Evolutionary conservation across 805 yeast species (phyloP).

Genomic region (Ogataea angusta): DNA sequence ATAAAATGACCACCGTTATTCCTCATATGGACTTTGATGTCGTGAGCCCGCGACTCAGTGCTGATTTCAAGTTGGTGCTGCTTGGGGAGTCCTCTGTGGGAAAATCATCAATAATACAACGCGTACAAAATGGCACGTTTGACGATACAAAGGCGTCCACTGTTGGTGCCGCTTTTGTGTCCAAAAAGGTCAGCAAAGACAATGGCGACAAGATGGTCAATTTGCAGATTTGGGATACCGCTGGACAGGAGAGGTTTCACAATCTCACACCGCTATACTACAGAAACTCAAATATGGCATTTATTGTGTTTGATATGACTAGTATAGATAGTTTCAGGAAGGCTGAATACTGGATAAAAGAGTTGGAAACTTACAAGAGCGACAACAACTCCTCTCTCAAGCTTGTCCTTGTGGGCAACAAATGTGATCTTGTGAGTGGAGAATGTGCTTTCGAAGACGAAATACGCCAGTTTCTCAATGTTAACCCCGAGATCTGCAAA

Average conservation of each 20-base stretch:
- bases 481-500: conserved; percentile 17
- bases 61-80: conserved; percentile 36
- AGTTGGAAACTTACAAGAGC: conserved; percentile 42
- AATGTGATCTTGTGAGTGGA: conserved; percentile 54
- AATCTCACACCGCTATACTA: conserved; percentile 82
- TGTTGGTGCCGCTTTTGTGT: conserved; percentile 97
- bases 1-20: conserved; percentile 15
- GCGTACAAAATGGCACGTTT: conserved; percentile 71
- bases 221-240: conserved; percentile 89
- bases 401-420: conserved; percentile 73
- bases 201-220: conserved; percentile 36
- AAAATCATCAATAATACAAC: conserved; percentile 71
- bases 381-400: conserved; percentile 27
- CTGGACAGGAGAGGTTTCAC: conserved; percentile 89
- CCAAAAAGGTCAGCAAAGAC: conserved; percentile 59
- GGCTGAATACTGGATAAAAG: conserved; percentile 90
- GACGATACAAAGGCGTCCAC: conserved; percentile 84
- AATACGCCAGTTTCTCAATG: conserved; percentile 23
- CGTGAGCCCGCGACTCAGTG: conserved; percentile 25
- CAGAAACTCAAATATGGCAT: conserved; percentile 76
- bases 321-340: conserved; percentile 52
- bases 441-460: conserved; percentile 23
- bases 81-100: conserved; percentile 59
- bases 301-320: conserved; percentile 83
- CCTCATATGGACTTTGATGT: conserved; percentile 15